phyloP scores from a whole-genome alignment of 441 rosid species.

The Daphne laureola region DNA sequence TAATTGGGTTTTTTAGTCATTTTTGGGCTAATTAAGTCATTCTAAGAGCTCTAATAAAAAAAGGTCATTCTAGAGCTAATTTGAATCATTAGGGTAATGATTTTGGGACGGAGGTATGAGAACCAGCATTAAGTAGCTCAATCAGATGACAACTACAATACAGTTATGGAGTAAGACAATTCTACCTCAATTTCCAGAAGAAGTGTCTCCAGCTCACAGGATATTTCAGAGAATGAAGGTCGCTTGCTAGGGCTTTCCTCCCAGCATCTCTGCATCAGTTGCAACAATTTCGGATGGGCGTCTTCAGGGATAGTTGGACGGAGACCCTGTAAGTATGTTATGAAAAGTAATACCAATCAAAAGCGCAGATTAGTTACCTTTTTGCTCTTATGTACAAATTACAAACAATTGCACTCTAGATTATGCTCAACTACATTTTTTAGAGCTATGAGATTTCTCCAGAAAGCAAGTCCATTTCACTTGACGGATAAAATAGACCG shows the following conservation, averaged over 20 bases:
- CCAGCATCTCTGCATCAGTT: constrained; percentile 73
- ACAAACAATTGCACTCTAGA: neutral
- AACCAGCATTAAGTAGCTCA: too few species aligned
- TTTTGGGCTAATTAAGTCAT: too few species aligned
- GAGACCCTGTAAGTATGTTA: constrained; percentile 35
- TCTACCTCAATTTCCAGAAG: constrained; percentile 41
- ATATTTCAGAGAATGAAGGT: constrained; percentile 51
- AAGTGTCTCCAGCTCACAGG: constrained; percentile 42
- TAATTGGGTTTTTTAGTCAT: too few species aligned
- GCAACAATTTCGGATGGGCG: constrained; percentile 43
- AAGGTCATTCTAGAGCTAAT: too few species aligned
- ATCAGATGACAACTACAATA: neutral
- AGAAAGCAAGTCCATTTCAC: too few species aligned
- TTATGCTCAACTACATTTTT: neutral
- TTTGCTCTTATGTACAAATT: neutral
- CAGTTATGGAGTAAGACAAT: neutral
- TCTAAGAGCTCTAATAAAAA: too few species aligned
- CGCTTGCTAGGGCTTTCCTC: constrained; percentile 43
- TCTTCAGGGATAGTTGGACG: constrained; percentile 56
- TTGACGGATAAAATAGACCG: too few species aligned
- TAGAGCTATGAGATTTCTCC: too few species aligned
- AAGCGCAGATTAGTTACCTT: too few species aligned
- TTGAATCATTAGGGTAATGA: too few species aligned
- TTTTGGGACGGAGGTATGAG: too few species aligned
- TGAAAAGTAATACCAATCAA: neutral